Evolutionary conservation across 768 basidiomycete genomes (phyloP), one percentile per base, ranked within the genome.

Genomic region (Vararia minispora): DNA sequence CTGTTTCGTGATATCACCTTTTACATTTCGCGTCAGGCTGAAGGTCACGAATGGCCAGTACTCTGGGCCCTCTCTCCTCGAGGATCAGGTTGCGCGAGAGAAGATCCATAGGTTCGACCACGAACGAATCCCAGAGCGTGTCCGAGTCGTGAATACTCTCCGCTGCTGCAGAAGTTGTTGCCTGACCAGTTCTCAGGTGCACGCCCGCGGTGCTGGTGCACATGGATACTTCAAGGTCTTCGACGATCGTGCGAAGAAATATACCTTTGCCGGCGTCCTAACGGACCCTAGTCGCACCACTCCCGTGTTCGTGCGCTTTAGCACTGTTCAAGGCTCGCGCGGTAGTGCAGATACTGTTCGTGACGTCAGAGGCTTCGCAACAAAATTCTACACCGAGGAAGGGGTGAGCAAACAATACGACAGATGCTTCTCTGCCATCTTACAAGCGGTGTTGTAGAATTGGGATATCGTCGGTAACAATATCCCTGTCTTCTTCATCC

Each of bases 381-480:
- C 69, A 37, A 79, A 88, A 51, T 76, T 90, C 49, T 90, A 88
- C 56, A 87, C 89, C 0, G 55, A 76, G 1, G 82, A 90, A 56
- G 87, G 87, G n/a, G n/a, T n/a, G n/a, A n/a, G n/a, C n/a, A n/a
- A n/a, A n/a, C n/a, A n/a, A n/a, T n/a, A n/a, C n/a, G n/a, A n/a
- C n/a, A n/a, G n/a, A n/a, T n/a, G n/a, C n/a, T n/a, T n/a, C n/a
- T n/a, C n/a, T n/a, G n/a, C n/a, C n/a, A n/a, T n/a, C n/a, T n/a
- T n/a, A n/a, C n/a, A n/a, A n/a, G n/a, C n/a, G n/a, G n/a, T n/a
- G n/a, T n/a, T n/a, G n/a, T n/a, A n/a, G 4, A 88, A 85, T 47
- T 84, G 80, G 80, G 88, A 91, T 51, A 60, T 92, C 24, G 87
- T 89, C 25, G 83, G 76, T n/a, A 85, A 87, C 50, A 66, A 87